Evolutionary conservation across 139 green algal species (phyloP), one percentile per base, ranked within the genome.

Genomic region (Eudorina sp.): DNA sequence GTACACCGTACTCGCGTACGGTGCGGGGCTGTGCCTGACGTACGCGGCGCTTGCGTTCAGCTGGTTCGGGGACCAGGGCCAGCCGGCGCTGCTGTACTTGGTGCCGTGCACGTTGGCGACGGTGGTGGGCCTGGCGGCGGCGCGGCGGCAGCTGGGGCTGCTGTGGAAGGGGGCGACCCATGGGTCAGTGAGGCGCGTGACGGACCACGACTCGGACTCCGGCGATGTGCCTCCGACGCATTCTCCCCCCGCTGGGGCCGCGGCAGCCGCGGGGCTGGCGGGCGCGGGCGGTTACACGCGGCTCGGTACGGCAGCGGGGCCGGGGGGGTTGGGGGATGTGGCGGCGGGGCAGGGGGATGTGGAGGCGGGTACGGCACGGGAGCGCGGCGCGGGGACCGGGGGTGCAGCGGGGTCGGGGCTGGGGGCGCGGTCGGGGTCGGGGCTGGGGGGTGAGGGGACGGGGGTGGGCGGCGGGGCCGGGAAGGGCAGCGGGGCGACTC

Each of bases 71-170:
- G 92, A 93, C 58, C 84, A 94, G 72, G 97, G 97, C 0, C 97
- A 99, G 90, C 97, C 97, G 3, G 97, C 97, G 34, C 94, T 99
- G 85, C 91, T 99, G 48, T 99, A 99, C 75, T 77, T 99, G 21
- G 95, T 98, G 25, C 98, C 98, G 1, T 97, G 93, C 86, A 98
- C 95, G 31, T 89, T 99, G 7, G 95, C 94, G 2, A 88, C 87
- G 1, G 76, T 96, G 31, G n/a, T 92, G 78, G 36, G 88, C 18
- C 74, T 96, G 46, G 91, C 84, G 29, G 75, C 53, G 64, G 53
- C 21, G 34, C 81, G 95, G 0, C 92, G 92, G 18, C 86, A 98
- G 62, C 64, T 98, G 16, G 51, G 31, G 4, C 2, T 34, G 43
- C 36, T 89, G 86, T 81, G 66, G 83, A 31, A 46, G 27, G 81